Base-by-base conservation (phyloP, 2,329 filamentous ascomycete species). In the Colletotrichum ledebouriae region DNA sequence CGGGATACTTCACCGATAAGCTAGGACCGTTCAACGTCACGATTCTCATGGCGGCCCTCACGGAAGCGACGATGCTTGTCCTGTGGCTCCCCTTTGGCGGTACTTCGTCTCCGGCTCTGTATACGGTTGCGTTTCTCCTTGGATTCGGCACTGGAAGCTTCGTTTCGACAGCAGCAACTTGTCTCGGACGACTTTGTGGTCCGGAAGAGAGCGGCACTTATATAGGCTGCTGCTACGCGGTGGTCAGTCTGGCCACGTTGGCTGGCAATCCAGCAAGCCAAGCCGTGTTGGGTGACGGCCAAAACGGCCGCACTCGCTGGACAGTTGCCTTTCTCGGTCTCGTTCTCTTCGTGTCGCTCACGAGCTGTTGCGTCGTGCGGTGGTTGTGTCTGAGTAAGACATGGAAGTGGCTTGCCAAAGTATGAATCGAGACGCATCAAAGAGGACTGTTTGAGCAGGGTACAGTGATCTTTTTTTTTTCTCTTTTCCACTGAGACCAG, bases 131-230 rank as follows among this genome's bases (percentile, higher is more conserved):
- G 0, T 68, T 73, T 20, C 59, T 75, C 12, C 74, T 77, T 70
- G 75, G 76, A 11, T 66, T 77, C 11, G 75, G 74, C 1, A 77
- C 75, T 1, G 76, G 76, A 1, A 74, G 72, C 11, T 75, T 74
- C 59, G 74, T 76, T 34, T 63, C 58, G 6, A 60, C 53, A 6
- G 42, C 52, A 47, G 44, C 73, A 6, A 72, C 72, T 11, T 77
- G 75, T 62, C 67, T 77, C 9, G 72, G 73, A 25, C 56, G 65
- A 3, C 73, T 77, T 3, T 76, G 74, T 46, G 59, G 68, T 70
- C 33, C 67, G 71, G 10, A 29, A 29, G 72, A 69, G 33, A 73
- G 67, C 15, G 74, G 74, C 4, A 77, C 75, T 10, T 77, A 76
- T 71, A 64, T 78, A 4, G 75, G 76, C 2, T 73, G 70, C 4